Evolutionary conservation across 2,329 filamentous ascomycete species (phyloP), one percentile per base, ranked within the genome.

Genomic region (Furcasterigmium furcatum): DNA sequence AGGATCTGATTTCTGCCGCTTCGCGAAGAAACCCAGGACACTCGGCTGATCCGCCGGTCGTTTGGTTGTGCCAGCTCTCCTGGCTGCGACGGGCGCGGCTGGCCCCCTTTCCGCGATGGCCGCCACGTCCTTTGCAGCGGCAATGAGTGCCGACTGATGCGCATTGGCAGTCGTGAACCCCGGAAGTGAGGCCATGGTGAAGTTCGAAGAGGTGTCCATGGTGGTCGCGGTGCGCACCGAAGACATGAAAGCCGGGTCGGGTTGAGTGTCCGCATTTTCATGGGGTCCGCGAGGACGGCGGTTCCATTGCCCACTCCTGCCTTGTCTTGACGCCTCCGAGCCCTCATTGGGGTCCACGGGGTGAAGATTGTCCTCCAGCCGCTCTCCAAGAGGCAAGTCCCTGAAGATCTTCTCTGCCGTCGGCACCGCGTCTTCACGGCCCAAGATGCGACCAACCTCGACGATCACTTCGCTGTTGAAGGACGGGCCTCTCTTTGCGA

Each of bases 391-490:
- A 1, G 77, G 73, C 34, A 83, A 66, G 6, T 64, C 63, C 43
- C 75, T 71, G 43, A 76, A 75, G 38, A 90, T 74, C 24, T 68
- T 63, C 40, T 74, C 65, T 41, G 79, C 68, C 1, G 73, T 64
- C 9, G 88, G 86, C 29, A 52, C 46, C 9, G 22, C 24, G 2
- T 80, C 74, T 1, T 72, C 63, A 46, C 88, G 77, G 7, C 77
- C 67, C 5, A 96, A 69, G 16, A 95, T 92, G 41, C 76, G 81
- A 5, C 87, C 85, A 8, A 94, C 78, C 24, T 81, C 79, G 32
- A 77, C 73, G 10, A 94, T 73, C 1, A 82, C 72, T 2, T 72
- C 68, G 27, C 79, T 73, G 29, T 84, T 74, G 41, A 95, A 79
- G 1, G 80, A 81, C 2, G 91, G 88, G 0, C 91, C 91, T 54